Evolutionary conservation across 768 basidiomycete genomes (phyloP), one percentile per base, ranked within the genome.

Genomic region (Termitomyces sp.): DNA sequence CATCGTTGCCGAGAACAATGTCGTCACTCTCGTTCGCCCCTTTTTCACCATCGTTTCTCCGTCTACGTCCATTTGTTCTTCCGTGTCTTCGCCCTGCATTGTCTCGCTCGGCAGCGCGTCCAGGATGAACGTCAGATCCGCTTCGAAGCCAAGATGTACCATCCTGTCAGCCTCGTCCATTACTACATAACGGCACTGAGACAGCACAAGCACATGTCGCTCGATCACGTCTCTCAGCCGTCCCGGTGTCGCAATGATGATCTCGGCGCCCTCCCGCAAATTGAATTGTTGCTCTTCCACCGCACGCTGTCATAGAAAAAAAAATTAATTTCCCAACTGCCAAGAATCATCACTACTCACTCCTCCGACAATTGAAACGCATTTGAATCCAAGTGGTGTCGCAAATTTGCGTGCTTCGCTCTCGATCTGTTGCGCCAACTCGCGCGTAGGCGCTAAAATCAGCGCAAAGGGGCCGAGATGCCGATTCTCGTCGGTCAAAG

Each of bases 141-240:
- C 84, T 72, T 99, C 97, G 70, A 99, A 99, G 16, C 97, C 97
- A 33, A 98, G 86, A 68, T 95, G 88, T 61, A 99, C 95, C 97
- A 99, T 98, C 54, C 97, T 85, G 72, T 99, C 97, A 16, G 97
- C 97, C 79, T 99, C 97, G 71, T 99, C 97, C 97, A 99, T 97
- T 64, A 99, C 96, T 60, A 99, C 88, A 69, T 99, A 98, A 2
- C 93, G 93, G 72, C 97, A 98, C 72, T 99, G 97, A 7, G 91
- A 90, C 47, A 99, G 82, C 20, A 99, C 97, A 46, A 99, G 81
- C 49, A 98, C 93, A 71, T 91, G 92, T 23, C 95, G 87, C 75
- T 99, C 96, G 61, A 99, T 88, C 57, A 98, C 93, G 70, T 98
- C 97, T 74, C 97, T 97, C 18, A 99, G 81, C 74, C 97, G 95